Base-by-base conservation (phyloP, 129 eudicot genomes). In the Lactuca sativa region DNA sequence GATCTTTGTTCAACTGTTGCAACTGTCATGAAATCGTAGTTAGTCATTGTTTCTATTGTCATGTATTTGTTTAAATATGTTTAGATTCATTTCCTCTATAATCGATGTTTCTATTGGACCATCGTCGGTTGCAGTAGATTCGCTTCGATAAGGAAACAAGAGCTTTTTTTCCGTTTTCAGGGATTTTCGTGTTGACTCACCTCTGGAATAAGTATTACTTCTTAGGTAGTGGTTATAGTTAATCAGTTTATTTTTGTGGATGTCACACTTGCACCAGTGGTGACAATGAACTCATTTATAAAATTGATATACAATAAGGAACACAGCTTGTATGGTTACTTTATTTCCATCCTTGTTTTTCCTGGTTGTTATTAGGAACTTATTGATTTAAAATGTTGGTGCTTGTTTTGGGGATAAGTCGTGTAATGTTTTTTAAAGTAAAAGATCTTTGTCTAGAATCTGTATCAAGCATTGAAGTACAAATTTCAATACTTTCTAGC, bases 1-100 rank as follows among this genome's bases (percentile, higher is more conserved):
- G 77, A 72, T 72, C 77, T 53, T 58, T 51, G 38, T 38, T 11
- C 9, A 40, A 70, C 74, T 57, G 18, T 3, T 47, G 40, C 47
- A 44, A 7, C 70, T 44, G 44, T 57, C 40, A 33, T 18, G 16
- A n/a, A 40, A 48, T 62, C 59, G 62, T n/a, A 48, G 38, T 51
- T 72, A 34, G 5, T 52, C 40, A 48, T 67, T 44, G 16, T 60
- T 61, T 69, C 48, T 44, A 49, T 36, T 14, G 13, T 5, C 4
- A 7, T 33, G 11, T n/a, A 8, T 33, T 32, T 33, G 25, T 60
- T 30, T 11, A 32, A 59, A 31, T 67, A 13, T n/a, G 32, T 52
- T 17, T 62, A 72, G 77, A 72, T 72, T 69, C 54, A 55, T 49
- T 60, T 6, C 21, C 62, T 36, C 25, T 14, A 4, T 72, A 17